Evolutionary conservation across 768 basidiomycete genomes (phyloP), one percentile per base, ranked within the genome.

Genomic region (Tylopilus felleus): DNA sequence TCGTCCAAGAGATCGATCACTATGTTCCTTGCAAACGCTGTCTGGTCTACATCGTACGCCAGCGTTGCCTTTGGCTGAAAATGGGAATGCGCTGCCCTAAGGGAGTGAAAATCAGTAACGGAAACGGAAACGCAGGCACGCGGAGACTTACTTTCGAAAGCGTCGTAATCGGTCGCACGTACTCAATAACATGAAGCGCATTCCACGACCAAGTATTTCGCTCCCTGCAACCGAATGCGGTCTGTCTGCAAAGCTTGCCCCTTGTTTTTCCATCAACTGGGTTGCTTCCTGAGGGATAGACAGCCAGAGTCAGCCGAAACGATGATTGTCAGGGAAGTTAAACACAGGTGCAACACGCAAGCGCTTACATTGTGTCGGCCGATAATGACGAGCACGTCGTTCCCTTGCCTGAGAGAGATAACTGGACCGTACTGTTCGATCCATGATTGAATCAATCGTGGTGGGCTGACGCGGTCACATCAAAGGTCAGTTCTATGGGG

Each of bases 181-280:
- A 1, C 78, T 75, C 8, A 80, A 77, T 5, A 82, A 67, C 52
- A 84, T 61, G 33, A 79, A 74, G 17, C 82, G 66, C 82, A 84
- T 84, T 0, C 82, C 83, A 2, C 80, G 80, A 0, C 78, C 78
- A 0, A 84, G 71, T 0, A 80, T 81, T 23, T 83, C 81, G 4
- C 82, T 79, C 1, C 78, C 83, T 1, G 82, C 75, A 12, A 84
- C 77, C 12, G 72, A 76, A 8, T 67, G 62, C 1, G 83, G 83
- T 36, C 83, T 64, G 59, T 85, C 83, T 0, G 74, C 75, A 17
- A 79, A 70, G 4, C 60, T 59, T 0, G 77, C 79, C 0, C 82
- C 82, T 54, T 84, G 80, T 56, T 80, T 78, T 65, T 84, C 83
- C 79, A 85, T 75, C 47, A 84, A 76, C 12, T 83, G 80, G 1